Evolutionary conservation across 2,329 filamentous ascomycete genomes (phyloP), one percentile per base, ranked within the genome.

Genomic region (Xylaria polymorpha): DNA sequence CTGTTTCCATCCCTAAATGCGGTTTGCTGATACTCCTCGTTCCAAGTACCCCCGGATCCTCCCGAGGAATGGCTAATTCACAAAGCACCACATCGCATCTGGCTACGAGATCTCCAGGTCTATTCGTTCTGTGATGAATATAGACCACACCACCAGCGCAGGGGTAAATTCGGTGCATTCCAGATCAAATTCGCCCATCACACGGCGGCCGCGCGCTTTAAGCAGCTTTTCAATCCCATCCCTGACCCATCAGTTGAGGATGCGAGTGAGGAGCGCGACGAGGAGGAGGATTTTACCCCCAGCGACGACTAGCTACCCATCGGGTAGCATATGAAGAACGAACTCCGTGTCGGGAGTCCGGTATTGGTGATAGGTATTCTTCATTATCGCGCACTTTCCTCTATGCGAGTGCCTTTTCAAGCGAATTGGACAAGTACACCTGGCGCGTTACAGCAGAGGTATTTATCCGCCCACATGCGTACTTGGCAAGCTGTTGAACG

Each of bases 111-210:
- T 68, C 76, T 90, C 18, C 83, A 87, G 66, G 83, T 87, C 0
- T 89, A 89, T 74, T 84, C 90, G 8, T 90, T 90, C 75, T 87
- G 84, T 73, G 79, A 84, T n/a, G 78, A 82, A 1, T 90, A 90
- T 72, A 82, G 83, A 8, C 83, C 87, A 69, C 81, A 84, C 63
- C 81, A 82, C 56, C 85, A 87, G 78, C 84, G 87, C 4, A 83
- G 82, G 59, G 85, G 83, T 55, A 81, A 79, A 53, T 74, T 78
- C 1, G 83, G 84, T 6, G 82, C 82, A 0, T 88, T 88, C 67
- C 84, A 88, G 76, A 82, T 88, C 12, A 74, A 81, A 32, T 88
- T 88, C 73, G 75, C 80, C 1, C 50, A 71, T 20, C 56, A 58
- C 3, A 56, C 73, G 74, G 84, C 78, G 0, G 79, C 81, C 10